Evolutionary conservation across 2,329 filamentous ascomycete species (phyloP).

Genomic region (Talaromyces atroroseus): DNA sequence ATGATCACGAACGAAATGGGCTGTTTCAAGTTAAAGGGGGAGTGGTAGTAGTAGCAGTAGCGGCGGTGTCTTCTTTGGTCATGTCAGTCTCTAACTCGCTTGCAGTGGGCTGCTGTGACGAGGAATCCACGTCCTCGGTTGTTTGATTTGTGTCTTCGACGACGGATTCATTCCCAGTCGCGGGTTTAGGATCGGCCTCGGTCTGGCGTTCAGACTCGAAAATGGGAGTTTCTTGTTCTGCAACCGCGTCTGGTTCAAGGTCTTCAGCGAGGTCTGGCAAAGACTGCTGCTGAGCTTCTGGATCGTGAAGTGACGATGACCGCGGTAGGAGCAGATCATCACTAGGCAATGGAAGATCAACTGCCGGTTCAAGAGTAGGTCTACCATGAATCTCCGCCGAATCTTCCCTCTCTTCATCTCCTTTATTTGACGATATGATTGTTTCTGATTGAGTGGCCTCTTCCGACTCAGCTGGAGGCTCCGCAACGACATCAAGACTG

Average conservation of each 20-base stretch:
- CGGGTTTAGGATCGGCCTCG: not conserved
- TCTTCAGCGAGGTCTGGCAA: not conserved
- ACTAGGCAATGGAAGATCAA: conserved; percentile 27
- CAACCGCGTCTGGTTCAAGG: not conserved
- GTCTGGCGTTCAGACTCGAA: not conserved
- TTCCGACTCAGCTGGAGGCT: not conserved
- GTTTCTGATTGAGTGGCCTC: not conserved
- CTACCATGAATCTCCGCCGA: conserved; percentile 13
- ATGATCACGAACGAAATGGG: not conserved
- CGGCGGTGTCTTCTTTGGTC: not conserved
- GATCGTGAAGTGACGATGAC: conserved; percentile 31
- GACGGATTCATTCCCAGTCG: not conserved
- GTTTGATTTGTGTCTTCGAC: not conserved
- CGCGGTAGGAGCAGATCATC: conserved; percentile 27
- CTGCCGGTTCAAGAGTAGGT: conserved; percentile 26
- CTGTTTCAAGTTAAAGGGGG: not conserved
- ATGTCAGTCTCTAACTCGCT: not conserved
- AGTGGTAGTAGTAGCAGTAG: not conserved
- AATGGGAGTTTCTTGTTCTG: not conserved
- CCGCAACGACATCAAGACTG: conserved; percentile 21
- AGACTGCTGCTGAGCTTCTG: not conserved
- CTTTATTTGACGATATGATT: not conserved
- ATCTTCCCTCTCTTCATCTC: conserved; percentile 18
- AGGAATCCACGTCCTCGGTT: not conserved
- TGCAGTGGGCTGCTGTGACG: not conserved